Base-by-base conservation (phyloP, 2,329 filamentous ascomycete species). In the Pyrenochaeta sp. region DNA sequence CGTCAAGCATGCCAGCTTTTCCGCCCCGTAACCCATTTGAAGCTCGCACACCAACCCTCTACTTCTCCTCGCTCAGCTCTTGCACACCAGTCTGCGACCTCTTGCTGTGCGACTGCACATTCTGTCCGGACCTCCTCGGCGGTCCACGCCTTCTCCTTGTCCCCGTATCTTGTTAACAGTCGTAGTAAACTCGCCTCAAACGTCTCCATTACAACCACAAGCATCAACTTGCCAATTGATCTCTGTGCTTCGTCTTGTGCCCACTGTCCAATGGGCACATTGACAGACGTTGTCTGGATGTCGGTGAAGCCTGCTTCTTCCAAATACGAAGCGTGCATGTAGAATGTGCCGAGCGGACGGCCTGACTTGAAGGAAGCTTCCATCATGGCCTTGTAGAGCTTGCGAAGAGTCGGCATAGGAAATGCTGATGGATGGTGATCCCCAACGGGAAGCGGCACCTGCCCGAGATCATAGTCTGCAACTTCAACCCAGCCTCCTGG, bases 401-500 rank as follows among this genome's bases (percentile, higher is more conserved):
- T 67, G 18, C 63, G 58, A 18, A 75, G 41, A 15, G 67, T 68
- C 1, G 68, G 68, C 39, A 72, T 56, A 2, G 67, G 61, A 18
- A 63, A 60, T 0, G 47, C 20, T 2, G 57, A 29, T 11, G 52
- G 41, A 5, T 55, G 40, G 1, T 43, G 40, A 12, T 49, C 49
- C 2, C 18, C 37, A 41, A 58, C 48, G 21, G 40, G 42, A 2
- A 54, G 37, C 10, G 60, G 58, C 10, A 71, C 54, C 18, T 64
- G 58, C 14, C 68, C 67, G 21, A 71, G 54, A 49, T 74, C 71
- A 61, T 62, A 73, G 55, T 83, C 81, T 10, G 74, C 73, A 15
- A 83, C 63, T 58, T 83, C 80, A 41, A 83, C 73, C 52, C 75
- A 77, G 7, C 81, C 81, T 9, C 80, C 80, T 0, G 78, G 77